Percentiles rank a stretch among this genome's conserved stretches.
Evolutionary conservation across 2,329 filamentous ascomycete species (phyloP).

Genomic region (Clathrospora elynae): DNA sequence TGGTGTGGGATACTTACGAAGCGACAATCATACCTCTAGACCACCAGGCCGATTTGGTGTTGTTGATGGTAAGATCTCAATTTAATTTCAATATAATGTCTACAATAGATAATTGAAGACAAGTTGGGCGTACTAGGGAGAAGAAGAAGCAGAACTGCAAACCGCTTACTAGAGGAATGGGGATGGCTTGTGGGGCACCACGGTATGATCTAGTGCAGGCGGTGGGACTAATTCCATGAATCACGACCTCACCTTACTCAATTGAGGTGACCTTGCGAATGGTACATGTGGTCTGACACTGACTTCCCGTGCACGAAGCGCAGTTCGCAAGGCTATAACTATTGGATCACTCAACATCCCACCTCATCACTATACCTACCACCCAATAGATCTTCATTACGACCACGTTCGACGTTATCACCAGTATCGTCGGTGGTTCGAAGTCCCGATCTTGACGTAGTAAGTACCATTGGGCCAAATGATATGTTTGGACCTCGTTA

Average conservation of each 20-base stretch:
- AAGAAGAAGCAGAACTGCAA: too few relatives aligned
- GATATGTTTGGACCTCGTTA: constrained; percentile 9
- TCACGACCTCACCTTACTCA: constrained; percentile 12
- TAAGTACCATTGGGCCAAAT: constrained; percentile 3
- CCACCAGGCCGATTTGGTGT: constrained; percentile 30
- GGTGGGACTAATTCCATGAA: constrained; percentile 11
- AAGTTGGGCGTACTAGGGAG: too few relatives aligned
- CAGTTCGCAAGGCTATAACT: too few relatives aligned
- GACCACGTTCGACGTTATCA: too few relatives aligned
- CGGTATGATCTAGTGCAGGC: constrained; percentile 6
- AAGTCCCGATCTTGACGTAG: constrained; percentile 5
- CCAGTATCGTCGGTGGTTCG: background rate
- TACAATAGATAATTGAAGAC: background rate
- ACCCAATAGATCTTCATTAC: background rate
- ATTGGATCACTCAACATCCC: too few relatives aligned
- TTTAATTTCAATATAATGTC: background rate
- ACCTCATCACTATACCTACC: background rate
- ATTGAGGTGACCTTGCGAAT: constrained; percentile 23
- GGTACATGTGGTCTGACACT: too few relatives aligned
- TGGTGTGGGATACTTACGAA: constrained; percentile 21
- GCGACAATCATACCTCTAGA: constrained; percentile 45
- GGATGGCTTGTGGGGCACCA: constrained; percentile 9
- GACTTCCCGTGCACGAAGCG: too few relatives aligned
- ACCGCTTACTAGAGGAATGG: too few relatives aligned
- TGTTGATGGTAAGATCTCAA: constrained; percentile 13